Evolutionary conservation across 306 rosid species (phyloP).

Genomic region (Acacia acuminata): DNA sequence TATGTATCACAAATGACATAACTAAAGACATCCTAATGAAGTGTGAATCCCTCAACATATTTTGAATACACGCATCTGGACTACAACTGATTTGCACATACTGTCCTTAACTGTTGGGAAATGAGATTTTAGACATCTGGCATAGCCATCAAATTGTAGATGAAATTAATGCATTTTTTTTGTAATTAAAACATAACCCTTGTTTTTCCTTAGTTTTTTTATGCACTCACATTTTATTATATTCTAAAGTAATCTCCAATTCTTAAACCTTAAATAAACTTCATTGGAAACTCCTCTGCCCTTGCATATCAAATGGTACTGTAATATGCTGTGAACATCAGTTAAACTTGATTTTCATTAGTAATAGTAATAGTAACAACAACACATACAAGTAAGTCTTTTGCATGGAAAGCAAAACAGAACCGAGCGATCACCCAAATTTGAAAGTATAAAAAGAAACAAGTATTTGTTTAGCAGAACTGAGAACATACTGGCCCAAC

Average conservation of each 20-base stretch:
- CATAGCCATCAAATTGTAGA: not conserved
- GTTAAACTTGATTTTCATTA: conserved; percentile 9
- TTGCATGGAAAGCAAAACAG: not conserved
- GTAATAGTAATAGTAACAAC: not conserved
- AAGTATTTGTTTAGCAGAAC: not conserved
- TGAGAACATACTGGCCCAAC: conserved; percentile 84
- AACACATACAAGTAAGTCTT: not conserved
- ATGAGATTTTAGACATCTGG: not conserved
- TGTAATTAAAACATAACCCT: not conserved
- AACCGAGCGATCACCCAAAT: conserved; percentile 19
- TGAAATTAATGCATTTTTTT: not conserved
- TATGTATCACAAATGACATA: not conserved
- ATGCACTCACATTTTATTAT: not conserved
- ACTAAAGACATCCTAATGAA: not conserved
- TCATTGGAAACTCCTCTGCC: not conserved
- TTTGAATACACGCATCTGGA: not conserved
- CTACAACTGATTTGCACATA: not conserved
- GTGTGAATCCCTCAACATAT: not conserved
- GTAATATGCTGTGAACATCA: conserved; percentile 1
- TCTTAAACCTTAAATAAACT: not conserved
- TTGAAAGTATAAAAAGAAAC: conserved; percentile 19
- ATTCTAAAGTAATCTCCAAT: not conserved
- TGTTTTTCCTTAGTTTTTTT: not conserved
- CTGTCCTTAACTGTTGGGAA: not conserved
- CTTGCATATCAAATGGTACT: not conserved